These are phyloP conservation scores for Pseudotsuga menziesii DNA, from an alignment of 75 land plant species.

Conservation along the genomic window DNA sequence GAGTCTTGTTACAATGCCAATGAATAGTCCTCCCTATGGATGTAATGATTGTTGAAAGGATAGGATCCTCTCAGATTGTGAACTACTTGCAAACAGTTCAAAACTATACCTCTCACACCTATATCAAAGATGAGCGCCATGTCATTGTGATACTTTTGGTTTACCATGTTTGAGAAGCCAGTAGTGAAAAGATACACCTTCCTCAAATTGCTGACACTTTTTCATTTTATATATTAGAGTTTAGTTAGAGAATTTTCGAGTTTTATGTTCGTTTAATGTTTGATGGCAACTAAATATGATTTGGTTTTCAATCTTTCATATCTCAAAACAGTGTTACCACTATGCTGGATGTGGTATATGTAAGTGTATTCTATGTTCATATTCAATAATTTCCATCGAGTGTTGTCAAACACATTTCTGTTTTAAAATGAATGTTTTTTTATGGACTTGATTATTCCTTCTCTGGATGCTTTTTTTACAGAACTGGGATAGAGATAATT, in stretches of 20 bases:
- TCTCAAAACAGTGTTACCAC: constrained; percentile 72
- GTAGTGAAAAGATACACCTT: background rate
- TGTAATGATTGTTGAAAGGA: no score
- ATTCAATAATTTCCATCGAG: background rate
- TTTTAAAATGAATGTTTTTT: background rate
- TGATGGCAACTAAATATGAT: background rate
- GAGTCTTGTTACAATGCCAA: no score
- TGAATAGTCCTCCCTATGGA: no score
- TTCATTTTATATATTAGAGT: no score
- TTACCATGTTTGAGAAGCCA: no score
- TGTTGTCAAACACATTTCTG: background rate
- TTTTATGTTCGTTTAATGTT: background rate
- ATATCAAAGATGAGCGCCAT: no score
- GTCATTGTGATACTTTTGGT: background rate
- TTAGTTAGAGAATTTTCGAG: no score
- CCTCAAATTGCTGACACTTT: background rate
- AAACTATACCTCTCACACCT: no score
- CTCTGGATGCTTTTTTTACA: constrained; percentile 16
- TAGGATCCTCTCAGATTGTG: no score
- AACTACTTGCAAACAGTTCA: no score
- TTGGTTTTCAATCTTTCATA: constrained; percentile 24
- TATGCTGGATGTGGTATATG: constrained; percentile 84
- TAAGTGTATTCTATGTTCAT: constrained; percentile 22
- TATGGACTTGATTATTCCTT: background rate
- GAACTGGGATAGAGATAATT: constrained; percentile 85